phyloP scores from a whole-genome alignment of 2,329 filamentous ascomycete genomes.

The Orbilia quercus region DNA sequence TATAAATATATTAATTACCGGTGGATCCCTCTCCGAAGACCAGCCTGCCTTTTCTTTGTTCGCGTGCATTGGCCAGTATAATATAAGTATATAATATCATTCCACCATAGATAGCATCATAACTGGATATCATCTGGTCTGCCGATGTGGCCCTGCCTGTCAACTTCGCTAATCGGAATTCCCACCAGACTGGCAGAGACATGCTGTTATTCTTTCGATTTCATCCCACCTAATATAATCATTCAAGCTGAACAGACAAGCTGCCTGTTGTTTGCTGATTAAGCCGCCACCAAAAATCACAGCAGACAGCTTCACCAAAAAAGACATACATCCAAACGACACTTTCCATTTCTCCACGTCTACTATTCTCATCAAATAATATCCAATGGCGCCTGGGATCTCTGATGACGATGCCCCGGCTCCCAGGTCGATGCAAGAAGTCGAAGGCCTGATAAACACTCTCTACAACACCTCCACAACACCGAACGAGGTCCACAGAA shows the following conservation, averaged over 20 bases:
- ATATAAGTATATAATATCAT: too few species aligned
- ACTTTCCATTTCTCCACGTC: too few species aligned
- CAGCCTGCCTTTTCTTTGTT: too few species aligned
- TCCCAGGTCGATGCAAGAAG: constrained; percentile 65
- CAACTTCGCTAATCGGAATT: constrained; percentile 56
- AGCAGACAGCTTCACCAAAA: neutral
- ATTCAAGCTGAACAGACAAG: neutral
- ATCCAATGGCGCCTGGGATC: constrained; percentile 42
- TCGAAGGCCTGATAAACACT: constrained; percentile 61
- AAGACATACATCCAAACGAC: too few species aligned
- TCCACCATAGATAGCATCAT: too few species aligned
- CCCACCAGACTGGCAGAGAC: constrained; percentile 20
- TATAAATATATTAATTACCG: too few species aligned
- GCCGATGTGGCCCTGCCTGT: neutral
- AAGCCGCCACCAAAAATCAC: constrained; percentile 21
- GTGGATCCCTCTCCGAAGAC: too few species aligned
- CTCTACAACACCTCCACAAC: constrained; percentile 61
- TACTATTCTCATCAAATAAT: constrained; percentile 1
- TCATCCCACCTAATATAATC: constrained; percentile 7
- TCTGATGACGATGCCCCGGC: constrained; percentile 49
- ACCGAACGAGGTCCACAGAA: constrained; percentile 65
- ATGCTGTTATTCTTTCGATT: constrained; percentile 12
- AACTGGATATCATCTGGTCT: neutral
- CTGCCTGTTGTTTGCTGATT: constrained; percentile 41
- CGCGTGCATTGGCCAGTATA: too few species aligned